Evolutionary conservation across 1,139 yeast species (phyloP), one percentile per base, ranked within the genome.

Genomic region (Lodderomyces margitis): DNA sequence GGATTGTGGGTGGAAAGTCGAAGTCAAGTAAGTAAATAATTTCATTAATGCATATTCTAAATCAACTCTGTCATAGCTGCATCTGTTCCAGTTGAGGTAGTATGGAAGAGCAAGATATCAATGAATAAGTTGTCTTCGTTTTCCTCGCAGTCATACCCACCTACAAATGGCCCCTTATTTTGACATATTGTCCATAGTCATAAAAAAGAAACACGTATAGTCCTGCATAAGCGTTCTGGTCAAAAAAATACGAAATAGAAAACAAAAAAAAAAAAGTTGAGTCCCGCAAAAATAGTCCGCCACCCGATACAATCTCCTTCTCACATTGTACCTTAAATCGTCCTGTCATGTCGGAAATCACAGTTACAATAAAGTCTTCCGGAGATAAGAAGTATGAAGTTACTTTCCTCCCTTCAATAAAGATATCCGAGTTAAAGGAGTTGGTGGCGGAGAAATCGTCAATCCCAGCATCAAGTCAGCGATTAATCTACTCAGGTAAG

Each of bases 401-500:
- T 42, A 58, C 72, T 6, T 74, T 86, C 32, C 70, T 77, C 20
- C 64, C 80, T 0, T 53, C 74, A 8, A 62, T 73, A 43, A 80
- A 91, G 1, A 80, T 91, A 30, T 67, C 70, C 28, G 87, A 83
- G 46, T 72, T 92, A 53, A 92, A 92, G 64, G 73, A 75, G 37
- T 71, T 70, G 53, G 72, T 92, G 43, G 82, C 83, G 25, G 66
- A 61, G 28, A 70, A 71, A 47, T 67, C 88, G 10, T 81, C 78
- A 21, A 74, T 89, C 38, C 83, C 95, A 5, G 81, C 80, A 2
- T 84, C 75, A 17, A 78, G 85, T 49, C 98, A 91, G 64, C 75
- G 98, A 45, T 75, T 92, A 59, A 91, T 92, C 56, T 92, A 86
- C 66, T 87, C 96, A 2, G 98, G 98, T 31, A 84, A 92, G 55